These are phyloP conservation scores for Candida loeiensis DNA, from an alignment of 805 yeast species.

Conservation along the genomic window DNA sequence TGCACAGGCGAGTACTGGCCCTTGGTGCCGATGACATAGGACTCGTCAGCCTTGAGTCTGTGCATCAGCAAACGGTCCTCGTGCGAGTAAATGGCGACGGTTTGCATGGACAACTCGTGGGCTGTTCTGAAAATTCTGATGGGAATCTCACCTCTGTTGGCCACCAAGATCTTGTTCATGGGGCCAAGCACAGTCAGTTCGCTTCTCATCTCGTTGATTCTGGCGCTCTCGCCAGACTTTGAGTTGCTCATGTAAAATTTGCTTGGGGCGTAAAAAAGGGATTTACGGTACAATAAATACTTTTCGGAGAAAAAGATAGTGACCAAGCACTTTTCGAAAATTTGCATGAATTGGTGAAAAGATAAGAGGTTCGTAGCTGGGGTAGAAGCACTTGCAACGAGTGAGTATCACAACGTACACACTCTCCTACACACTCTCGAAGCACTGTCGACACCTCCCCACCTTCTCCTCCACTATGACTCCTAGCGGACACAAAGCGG, in stretches of 20 bases:
- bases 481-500: not conserved
- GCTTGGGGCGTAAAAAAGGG: conserved; percentile 1
- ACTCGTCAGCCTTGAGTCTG: conserved; percentile 89
- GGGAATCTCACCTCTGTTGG: conserved; percentile 84
- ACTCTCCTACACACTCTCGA: too few relatives aligned
- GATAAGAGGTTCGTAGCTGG: too few relatives aligned
- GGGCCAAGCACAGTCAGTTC: conserved; percentile 43
- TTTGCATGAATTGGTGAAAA: too few relatives aligned
- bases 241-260: conserved; percentile 7
- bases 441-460: too few relatives aligned
- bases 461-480: not conserved
- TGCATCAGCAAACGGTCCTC: conserved; percentile 95
- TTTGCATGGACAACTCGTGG: conserved; percentile 94
- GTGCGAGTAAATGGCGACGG: conserved; percentile 95
- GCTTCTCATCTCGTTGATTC: conserved; percentile 39
- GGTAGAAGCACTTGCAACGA: too few relatives aligned
- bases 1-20: conserved; percentile 94
- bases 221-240: conserved; percentile 15
- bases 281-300: not conserved
- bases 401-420: too few relatives aligned
- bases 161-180: conserved; percentile 65
- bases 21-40: conserved; percentile 83
- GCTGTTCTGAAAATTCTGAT: conserved; percentile 93
- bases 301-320: not conserved
- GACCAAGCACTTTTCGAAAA: not conserved